Conservation (phyloP, 2,329 filamentous ascomycete species). For the Arthrocladium fulminans region DNA sequence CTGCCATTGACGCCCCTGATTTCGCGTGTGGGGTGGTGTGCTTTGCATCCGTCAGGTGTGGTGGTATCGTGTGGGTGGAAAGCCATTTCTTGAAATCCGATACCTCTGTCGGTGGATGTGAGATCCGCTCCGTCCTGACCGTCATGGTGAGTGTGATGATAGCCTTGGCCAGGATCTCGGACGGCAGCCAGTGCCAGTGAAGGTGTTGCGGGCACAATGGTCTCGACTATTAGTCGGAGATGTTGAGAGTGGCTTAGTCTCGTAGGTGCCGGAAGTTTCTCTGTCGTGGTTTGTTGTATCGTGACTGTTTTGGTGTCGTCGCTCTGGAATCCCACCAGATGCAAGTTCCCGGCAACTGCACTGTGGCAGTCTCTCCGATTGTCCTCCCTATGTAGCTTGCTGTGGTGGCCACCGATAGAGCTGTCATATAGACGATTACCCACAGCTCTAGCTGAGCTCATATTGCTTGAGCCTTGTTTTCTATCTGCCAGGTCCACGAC, state of each 20-base stretch:
- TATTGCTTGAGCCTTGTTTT: constrained; percentile 3
- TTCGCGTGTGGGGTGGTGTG: neutral
- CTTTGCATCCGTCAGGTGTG: neutral
- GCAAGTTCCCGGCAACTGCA: neutral
- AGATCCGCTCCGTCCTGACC: neutral
- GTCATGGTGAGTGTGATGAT: neutral
- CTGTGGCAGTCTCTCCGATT: neutral
- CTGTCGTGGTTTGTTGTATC: neutral
- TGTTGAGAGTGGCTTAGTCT: neutral
- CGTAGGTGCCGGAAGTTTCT: neutral
- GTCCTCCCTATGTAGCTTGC: constrained; percentile 6
- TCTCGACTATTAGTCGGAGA: neutral
- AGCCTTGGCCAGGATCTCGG: neutral
- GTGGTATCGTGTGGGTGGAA: neutral
- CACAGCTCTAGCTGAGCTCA: neutral
- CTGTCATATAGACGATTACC: neutral
- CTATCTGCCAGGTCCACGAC: constrained; percentile 7
- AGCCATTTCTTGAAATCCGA: neutral
- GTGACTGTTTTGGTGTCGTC: neutral
- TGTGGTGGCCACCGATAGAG: constrained; percentile 1
- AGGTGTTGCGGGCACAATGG: neutral
- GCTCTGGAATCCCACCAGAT: neutral
- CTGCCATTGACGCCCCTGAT: neutral
- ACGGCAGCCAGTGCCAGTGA: constrained; percentile 1
- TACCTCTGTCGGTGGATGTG: neutral